phyloP scores from a whole-genome alignment of 306 rosid species.

The Citrullus mucosospermus region DNA sequence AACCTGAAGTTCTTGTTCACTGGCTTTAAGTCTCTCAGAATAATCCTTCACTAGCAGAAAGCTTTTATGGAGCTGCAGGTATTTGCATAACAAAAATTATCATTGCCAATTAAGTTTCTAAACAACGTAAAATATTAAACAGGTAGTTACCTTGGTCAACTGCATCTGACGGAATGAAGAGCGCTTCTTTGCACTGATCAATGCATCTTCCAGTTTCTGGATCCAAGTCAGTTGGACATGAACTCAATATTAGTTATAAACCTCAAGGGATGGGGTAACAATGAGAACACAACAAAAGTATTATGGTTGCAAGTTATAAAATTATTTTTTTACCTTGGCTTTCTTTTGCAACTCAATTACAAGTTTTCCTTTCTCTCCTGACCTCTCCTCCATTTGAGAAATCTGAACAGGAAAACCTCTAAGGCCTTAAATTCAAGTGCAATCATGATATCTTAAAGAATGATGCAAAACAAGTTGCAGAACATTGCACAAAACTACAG shows the following conservation, averaged over 20 bases:
- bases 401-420: slow-evolving; percentile 28
- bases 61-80: slow-evolving; percentile 61
- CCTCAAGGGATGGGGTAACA: background rate
- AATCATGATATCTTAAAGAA: background rate
- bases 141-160: slow-evolving; percentile 49
- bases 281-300: background rate
- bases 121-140: background rate
- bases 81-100: slow-evolving; percentile 7
- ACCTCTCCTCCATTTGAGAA: slow-evolving; percentile 33
- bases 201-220: slow-evolving; percentile 87
- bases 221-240: slow-evolving; percentile 11
- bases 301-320: background rate
- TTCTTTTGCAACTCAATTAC: slow-evolving; percentile 52
- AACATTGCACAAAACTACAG: background rate
- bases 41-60: slow-evolving; percentile 45
- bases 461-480: slow-evolving; percentile 5
- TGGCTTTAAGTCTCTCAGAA: slow-evolving; percentile 43
- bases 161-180: slow-evolving; percentile 52
- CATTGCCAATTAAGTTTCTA: slow-evolving; percentile 2
- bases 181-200: slow-evolving; percentile 61
- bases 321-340: slow-evolving; percentile 35
- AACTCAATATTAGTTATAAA: slow-evolving; percentile 3
- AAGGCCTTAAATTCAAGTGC: slow-evolving; percentile 17
- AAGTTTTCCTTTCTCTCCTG: slow-evolving; percentile 28
- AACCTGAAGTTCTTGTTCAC: slow-evolving; percentile 86